Percentiles rank a stretch among this genome's conserved stretches.
Evolutionary conservation across 768 basidiomycete species (phyloP).

Genomic region (Auricularia cornea): DNA sequence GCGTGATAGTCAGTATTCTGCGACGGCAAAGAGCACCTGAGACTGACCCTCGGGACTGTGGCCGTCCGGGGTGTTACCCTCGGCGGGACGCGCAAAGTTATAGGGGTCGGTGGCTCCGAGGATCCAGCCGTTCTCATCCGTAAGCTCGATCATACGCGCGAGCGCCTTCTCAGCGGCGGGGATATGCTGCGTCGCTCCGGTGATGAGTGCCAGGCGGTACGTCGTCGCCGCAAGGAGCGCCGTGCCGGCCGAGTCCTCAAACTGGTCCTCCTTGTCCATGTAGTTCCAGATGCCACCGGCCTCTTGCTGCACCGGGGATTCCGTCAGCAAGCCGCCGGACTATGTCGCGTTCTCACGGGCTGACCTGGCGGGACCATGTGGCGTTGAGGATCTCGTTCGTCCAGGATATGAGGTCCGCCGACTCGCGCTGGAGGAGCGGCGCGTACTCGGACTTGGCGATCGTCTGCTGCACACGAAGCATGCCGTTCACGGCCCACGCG

Average conservation of each 20-base stretch:
- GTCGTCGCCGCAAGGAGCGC: conserved; percentile 4
- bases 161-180: conserved; percentile 2
- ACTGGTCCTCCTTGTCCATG: background rate
- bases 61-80: background rate
- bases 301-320: background rate
- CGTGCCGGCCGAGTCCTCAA: conserved; percentile 3
- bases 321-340: too few relatives aligned
- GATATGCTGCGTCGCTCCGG: background rate
- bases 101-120: background rate
- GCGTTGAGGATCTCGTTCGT: conserved; percentile 27
- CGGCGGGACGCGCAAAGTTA: background rate
- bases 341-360: background rate
- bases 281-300: background rate
- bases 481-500: conserved; percentile 34
- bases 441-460: conserved; percentile 24
- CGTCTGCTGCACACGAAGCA: conserved; percentile 32
- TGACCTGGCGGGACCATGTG: conserved; percentile 4
- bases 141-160: background rate
- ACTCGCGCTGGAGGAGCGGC: conserved; percentile 22
- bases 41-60: background rate
- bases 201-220: conserved; percentile 2
- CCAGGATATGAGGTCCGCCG: conserved; percentile 25
- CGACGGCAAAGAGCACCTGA: too few relatives aligned
- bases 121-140: background rate
- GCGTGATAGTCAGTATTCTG: too few relatives aligned